phyloP scores from a whole-genome alignment of 805 yeast species.

The Torulaspora quercuum region DNA sequence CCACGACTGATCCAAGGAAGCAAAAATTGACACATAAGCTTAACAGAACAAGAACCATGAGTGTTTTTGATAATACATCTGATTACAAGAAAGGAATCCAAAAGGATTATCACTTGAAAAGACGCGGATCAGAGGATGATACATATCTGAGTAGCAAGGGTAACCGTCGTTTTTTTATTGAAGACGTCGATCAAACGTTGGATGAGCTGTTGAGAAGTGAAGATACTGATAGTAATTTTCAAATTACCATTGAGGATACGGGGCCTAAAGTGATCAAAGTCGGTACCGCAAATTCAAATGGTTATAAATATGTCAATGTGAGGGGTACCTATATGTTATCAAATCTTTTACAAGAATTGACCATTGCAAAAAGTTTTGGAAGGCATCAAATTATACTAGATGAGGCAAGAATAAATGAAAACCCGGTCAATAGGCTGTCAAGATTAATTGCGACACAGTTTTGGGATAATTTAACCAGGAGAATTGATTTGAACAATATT shows the following conservation, averaged over 20 bases:
- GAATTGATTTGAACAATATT: conserved; percentile 58
- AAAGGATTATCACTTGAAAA: conserved; percentile 34
- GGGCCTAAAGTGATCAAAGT: conserved; percentile 79
- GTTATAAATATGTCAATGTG: conserved; percentile 66
- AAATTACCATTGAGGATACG: conserved; percentile 79
- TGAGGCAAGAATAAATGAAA: conserved; percentile 79
- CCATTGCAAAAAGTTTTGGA: conserved; percentile 79
- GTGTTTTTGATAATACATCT: conserved; percentile 40
- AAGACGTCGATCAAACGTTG: conserved; percentile 71
- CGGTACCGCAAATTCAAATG: conserved; percentile 83
- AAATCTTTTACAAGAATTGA: conserved; percentile 80
- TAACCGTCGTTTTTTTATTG: conserved; percentile 55
- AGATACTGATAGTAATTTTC: conserved; percentile 81
- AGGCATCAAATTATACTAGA: conserved; percentile 74
- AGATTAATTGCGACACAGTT: conserved; percentile 72
- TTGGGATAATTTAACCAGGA: conserved; percentile 77
- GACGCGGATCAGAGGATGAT: conserved; percentile 57
- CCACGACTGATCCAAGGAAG: conserved; percentile 52
- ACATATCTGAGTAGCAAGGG: conserved; percentile 38
- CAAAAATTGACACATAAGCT: conserved; percentile 34
- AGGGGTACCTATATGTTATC: conserved; percentile 89
- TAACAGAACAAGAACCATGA: conserved; percentile 57
- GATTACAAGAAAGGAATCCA: conserved; percentile 19
- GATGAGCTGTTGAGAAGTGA: conserved; percentile 65
- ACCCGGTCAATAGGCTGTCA: conserved; percentile 74